These are phyloP conservation scores for Eutrema salsugineum DNA, from an alignment of 441 rosid genomes.

Conservation along the genomic window DNA sequence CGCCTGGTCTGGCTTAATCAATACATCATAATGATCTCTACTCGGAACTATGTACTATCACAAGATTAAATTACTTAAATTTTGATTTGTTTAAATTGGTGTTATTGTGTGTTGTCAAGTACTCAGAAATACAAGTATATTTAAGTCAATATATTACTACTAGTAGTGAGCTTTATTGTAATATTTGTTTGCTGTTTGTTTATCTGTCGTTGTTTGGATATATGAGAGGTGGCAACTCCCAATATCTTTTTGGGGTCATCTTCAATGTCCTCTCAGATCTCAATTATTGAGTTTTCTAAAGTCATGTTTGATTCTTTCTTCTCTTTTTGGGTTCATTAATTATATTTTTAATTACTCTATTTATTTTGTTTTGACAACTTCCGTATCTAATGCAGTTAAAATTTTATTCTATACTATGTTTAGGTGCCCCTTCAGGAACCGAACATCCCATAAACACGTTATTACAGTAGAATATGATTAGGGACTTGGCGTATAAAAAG, in stretches of 20 bases:
- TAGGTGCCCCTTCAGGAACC: conserved; percentile 15
- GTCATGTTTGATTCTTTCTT: conserved; percentile 31
- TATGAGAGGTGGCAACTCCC: conserved; percentile 33
- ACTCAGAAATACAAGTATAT: not conserved
- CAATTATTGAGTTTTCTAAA: conserved; percentile 32
- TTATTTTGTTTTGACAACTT: conserved; percentile 15
- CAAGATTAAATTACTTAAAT: not conserved
- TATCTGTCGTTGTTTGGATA: conserved; percentile 26
- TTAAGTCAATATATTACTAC: not conserved
- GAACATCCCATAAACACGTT: not conserved
- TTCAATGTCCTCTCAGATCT: conserved; percentile 30
- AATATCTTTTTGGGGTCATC: conserved; percentile 33
- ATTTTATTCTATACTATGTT: not conserved
- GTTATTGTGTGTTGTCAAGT: conserved; percentile 16
- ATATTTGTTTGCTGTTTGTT: conserved; percentile 20
- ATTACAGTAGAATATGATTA: too few relatives aligned
- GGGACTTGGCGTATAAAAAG: not conserved
- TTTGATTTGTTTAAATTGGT: not conserved
- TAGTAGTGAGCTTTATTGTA: not conserved
- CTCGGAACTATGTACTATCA: not conserved
- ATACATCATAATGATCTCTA: not conserved
- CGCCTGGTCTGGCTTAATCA: not conserved
- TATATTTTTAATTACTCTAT: not conserved
- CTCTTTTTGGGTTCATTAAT: not conserved
- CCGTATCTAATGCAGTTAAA: not conserved